Percentiles rank a stretch among this genome's conserved stretches.
Evolutionary conservation across 495 filamentous ascomycete genomes (phyloP).

Genomic region (Penicillium samsonianum): DNA sequence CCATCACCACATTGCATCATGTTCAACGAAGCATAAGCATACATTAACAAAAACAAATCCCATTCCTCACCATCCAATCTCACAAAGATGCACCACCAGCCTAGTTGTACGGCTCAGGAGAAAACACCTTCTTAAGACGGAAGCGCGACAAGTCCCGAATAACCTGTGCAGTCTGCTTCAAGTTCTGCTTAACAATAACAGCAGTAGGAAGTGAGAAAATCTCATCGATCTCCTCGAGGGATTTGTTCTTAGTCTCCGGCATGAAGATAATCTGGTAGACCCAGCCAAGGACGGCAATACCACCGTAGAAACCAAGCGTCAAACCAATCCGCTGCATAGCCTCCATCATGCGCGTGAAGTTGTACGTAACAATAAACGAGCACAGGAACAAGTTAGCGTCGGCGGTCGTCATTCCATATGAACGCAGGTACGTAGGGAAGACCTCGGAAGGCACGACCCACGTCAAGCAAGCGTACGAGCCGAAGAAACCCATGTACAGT

Average conservation of each 20-base stretch:
- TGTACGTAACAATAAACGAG: slow-evolving; percentile 65
- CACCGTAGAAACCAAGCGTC: slow-evolving; percentile 61
- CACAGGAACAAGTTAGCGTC: slow-evolving; percentile 59
- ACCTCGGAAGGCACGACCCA: slow-evolving; percentile 63
- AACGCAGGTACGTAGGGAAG: slow-evolving; percentile 61
- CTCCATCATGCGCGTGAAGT: slow-evolving; percentile 59
- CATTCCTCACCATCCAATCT: too few species aligned
- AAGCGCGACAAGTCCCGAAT: slow-evolving; percentile 34
- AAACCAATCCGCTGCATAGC: slow-evolving; percentile 59
- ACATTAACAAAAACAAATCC: too few species aligned
- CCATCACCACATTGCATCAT: not conserved
- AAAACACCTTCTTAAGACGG: slow-evolving; percentile 40
- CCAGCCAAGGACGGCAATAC: slow-evolving; percentile 58
- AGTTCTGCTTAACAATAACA: slow-evolving; percentile 54
- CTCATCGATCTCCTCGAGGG: slow-evolving; percentile 62
- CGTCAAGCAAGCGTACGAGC: slow-evolving; percentile 62
- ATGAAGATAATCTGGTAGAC: slow-evolving; percentile 62
- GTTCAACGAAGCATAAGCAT: not conserved
- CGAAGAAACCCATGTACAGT: slow-evolving; percentile 64
- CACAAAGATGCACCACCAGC: not conserved
- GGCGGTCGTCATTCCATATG: slow-evolving; percentile 60
- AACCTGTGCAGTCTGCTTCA: slow-evolving; percentile 40
- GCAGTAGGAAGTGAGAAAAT: slow-evolving; percentile 57
- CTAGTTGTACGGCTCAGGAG: slow-evolving; percentile 25
- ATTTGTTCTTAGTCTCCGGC: slow-evolving; percentile 64